A percentile compares a stretch with the other conserved stretches of the same genome.
Conservation (phyloP, 1,284 basidiomycete species). For the Microbotryum scabiosae region DNA sequence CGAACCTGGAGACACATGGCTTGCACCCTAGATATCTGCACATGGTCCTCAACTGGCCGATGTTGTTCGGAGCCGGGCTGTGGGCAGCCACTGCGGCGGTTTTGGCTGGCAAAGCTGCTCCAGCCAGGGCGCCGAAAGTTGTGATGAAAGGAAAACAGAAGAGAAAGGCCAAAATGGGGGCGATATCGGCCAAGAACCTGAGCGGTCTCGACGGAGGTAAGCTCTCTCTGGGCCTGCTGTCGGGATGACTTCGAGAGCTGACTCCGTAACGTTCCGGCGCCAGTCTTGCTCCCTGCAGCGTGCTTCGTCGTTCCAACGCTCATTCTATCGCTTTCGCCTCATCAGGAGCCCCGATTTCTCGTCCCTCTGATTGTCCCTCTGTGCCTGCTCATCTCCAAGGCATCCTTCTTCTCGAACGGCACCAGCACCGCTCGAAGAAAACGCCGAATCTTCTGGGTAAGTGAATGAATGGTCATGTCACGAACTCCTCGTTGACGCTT, state of each 20-base stretch:
- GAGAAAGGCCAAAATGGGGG: not conserved
- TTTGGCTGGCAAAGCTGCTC: not conserved
- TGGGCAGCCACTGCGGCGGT: conserved; percentile 1
- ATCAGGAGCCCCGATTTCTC: conserved; percentile 41
- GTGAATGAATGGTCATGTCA: not conserved
- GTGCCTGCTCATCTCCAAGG: conserved; percentile 10
- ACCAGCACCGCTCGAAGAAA: not conserved
- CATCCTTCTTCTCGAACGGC: not conserved
- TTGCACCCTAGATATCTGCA: conserved; percentile 40
- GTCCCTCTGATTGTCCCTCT: conserved; percentile 37
- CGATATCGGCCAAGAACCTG: not conserved
- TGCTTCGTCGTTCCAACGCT: conserved; percentile 4
- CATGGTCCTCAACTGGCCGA: conserved; percentile 36
- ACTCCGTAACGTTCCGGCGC: not conserved
- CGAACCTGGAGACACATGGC: conserved; percentile 38
- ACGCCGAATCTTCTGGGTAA: conserved; percentile 11
- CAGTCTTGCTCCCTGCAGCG: conserved; percentile 1
- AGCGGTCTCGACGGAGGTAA: not conserved
- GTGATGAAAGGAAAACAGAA: too few species aligned
- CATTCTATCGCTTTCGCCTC: conserved; percentile 38
- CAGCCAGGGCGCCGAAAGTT: too few species aligned
- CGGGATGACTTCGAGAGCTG: not conserved
- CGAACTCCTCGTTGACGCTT: not conserved
- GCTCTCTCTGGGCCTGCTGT: not conserved
- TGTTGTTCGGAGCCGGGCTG: conserved; percentile 35